Percentiles rank a stretch among this genome's conserved stretches.
Evolutionary conservation across 2,329 filamentous ascomycete species (phyloP).

Genomic region (Chaetothyriales sp.): DNA sequence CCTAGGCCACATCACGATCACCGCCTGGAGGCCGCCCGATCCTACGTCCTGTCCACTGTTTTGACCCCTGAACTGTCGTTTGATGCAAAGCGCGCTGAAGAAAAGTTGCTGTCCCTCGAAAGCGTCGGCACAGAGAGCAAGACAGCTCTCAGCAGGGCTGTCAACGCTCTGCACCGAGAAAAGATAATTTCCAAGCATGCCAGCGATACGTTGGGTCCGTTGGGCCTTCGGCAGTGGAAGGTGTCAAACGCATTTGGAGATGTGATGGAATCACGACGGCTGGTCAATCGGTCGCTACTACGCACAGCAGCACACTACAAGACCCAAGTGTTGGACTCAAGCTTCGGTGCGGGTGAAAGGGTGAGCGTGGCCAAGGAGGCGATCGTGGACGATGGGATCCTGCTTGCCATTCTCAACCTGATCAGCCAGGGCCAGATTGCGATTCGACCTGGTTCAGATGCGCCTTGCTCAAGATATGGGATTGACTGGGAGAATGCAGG

Average conservation of each 20-base stretch:
- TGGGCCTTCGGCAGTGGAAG: conserved; percentile 7
- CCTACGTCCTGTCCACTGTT: conserved; percentile 35
- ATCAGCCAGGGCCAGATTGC: conserved; percentile 21
- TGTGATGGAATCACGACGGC: conserved; percentile 26
- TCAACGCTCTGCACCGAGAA: conserved; percentile 24
- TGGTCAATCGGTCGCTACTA: conserved; percentile 27
- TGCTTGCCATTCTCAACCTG: conserved; percentile 19
- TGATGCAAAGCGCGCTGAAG: conserved; percentile 23
- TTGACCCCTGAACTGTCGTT: conserved; percentile 30
- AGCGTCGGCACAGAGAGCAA: conserved; percentile 12
- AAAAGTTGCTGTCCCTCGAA: conserved; percentile 16
- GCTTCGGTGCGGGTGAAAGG: conserved; percentile 18
- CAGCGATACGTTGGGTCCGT: conserved; percentile 1
- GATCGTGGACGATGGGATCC: conserved; percentile 15
- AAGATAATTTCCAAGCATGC: conserved; percentile 6
- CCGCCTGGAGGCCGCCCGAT: conserved; percentile 22
- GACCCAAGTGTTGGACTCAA: conserved; percentile 25
- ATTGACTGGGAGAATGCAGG: conserved; percentile 27
- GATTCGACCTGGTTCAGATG: conserved; percentile 23
- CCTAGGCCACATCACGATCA: conserved; percentile 3
- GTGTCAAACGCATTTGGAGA: conserved; percentile 23
- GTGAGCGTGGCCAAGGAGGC: conserved; percentile 19
- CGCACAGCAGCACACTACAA: conserved; percentile 30
- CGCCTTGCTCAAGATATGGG: conserved; percentile 31
- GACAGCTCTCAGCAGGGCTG: conserved; percentile 23